Percentiles rank a stretch among this genome's conserved stretches.
Conservation (phyloP, 768 basidiomycete species). For the Calocera cornea region DNA sequence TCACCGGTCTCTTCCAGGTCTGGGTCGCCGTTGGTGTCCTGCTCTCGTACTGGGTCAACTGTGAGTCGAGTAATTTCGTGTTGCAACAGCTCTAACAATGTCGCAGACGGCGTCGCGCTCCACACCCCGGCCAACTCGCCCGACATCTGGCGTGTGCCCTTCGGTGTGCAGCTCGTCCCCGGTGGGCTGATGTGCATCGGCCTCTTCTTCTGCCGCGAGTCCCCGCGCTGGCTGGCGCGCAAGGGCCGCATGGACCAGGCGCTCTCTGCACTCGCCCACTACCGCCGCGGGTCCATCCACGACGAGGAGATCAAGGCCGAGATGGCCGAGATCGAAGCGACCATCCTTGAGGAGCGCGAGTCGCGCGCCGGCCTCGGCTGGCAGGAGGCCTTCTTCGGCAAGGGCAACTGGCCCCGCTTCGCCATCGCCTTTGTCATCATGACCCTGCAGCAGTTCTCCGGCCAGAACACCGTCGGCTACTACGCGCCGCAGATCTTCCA, state of each 20-base stretch:
- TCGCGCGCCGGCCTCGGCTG: constrained; percentile 50
- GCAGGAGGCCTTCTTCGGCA: constrained; percentile 62
- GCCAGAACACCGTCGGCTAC: constrained; percentile 55
- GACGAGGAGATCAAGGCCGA: constrained; percentile 25
- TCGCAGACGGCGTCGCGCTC: constrained; percentile 11
- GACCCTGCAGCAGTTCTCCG: constrained; percentile 67
- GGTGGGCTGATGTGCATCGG: constrained; percentile 26
- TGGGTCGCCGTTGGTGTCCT: constrained; percentile 77
- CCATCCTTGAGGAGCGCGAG: constrained; percentile 57
- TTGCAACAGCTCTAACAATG: not conserved
- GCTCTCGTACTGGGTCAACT: constrained; percentile 71
- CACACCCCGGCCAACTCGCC: constrained; percentile 10
- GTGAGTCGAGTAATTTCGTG: constrained; percentile 29
- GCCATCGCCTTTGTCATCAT: constrained; percentile 62
- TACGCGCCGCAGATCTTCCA: constrained; percentile 27
- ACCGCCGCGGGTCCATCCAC: constrained; percentile 23
- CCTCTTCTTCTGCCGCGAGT: constrained; percentile 15
- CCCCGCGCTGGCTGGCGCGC: constrained; percentile 26
- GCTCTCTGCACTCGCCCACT: constrained; percentile 36
- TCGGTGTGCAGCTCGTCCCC: constrained; percentile 26
- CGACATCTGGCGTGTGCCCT: constrained; percentile 17
- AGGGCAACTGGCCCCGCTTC: constrained; percentile 72
- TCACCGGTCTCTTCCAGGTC: constrained; percentile 77
- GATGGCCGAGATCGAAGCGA: constrained; percentile 58
- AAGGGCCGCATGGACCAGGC: constrained; percentile 24